phyloP scores from a whole-genome alignment of 2,329 filamentous ascomycete genomes.

The Paraphoma chrysanthemicola region DNA sequence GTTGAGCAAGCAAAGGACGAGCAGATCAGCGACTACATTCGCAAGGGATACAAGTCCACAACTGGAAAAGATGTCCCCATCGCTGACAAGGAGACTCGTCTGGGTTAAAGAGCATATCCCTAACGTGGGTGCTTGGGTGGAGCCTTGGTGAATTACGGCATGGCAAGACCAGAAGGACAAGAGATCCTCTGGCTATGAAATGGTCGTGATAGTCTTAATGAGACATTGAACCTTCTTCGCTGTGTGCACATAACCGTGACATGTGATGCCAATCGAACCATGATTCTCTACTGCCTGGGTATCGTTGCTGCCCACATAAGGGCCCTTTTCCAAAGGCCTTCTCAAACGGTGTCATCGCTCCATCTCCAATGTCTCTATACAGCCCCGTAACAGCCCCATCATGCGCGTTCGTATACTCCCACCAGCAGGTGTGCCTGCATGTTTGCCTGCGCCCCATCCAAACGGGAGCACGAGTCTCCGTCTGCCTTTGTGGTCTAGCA shows the following conservation, averaged over 20 bases:
- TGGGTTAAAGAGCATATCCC: constrained; percentile 15
- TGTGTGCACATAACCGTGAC: too few species aligned
- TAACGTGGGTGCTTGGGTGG: neutral
- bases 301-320: constrained; percentile 36
- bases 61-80: constrained; percentile 75
- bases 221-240: neutral
- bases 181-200: constrained; percentile 20
- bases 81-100: constrained; percentile 68
- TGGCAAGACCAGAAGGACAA: constrained; percentile 12
- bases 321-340: neutral
- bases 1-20: constrained; percentile 85
- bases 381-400: constrained; percentile 34
- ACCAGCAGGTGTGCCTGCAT: constrained; percentile 40
- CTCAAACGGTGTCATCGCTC: constrained; percentile 10
- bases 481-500: constrained; percentile 47
- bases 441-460: constrained; percentile 53
- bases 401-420: constrained; percentile 36
- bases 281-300: neutral
- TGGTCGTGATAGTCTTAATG: constrained; percentile 20
- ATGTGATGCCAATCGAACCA: neutral
- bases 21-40: constrained; percentile 75
- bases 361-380: constrained; percentile 31
- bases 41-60: constrained; percentile 70
- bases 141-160: neutral
- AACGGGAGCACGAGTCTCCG: constrained; percentile 53